Base-by-base conservation (phyloP, 2,329 filamentous ascomycete genomes). In the Tolypocladium pustulatum region DNA sequence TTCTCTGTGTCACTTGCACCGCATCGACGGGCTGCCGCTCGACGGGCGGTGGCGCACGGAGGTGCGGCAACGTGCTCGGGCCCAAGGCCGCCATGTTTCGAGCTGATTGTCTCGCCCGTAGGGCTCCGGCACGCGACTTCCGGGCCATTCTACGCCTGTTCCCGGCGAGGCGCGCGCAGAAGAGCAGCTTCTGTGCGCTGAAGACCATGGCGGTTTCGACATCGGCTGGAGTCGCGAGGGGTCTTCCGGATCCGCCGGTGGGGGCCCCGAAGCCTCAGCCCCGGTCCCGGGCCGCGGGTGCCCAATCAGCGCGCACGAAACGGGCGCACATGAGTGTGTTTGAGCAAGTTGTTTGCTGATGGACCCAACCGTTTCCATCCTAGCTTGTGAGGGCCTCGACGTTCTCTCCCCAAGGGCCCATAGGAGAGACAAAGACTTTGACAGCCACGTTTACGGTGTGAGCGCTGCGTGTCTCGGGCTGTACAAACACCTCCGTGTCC, bases 291-390 rank as follows among this genome's bases (percentile, higher is more conserved):
- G 49, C 49, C 49, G 46, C 25, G 27, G 7, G 34, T 13, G 25
- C 20, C 62, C 62, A 64, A 64, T 64, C 61, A 63, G 57, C 22
- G 25, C 7, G 38, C 36, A 27, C 25, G 46, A 51, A 38, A 30
- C 22, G 10, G 7, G 27, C 34, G 38, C 57, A 53, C 56, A 49
- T 73, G 71, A 71, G 71, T 65, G 61, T 68, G 61, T 73, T 73
- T 73, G 71, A 73, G 71, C 71, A 73, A 73, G 71, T 73, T 73
- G 46, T 52, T 52, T 51, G 22, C 22, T 10, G 22, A 27, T 7
- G 25, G 43, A 17, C 22, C 43, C 41, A 49, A 20, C 46, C 49
- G 49, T 9, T 52, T 22, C 17, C 20, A 52, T 22, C 8, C 30
- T 52, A 52, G 49, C 27, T 34, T 9, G 32, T 40, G 38, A n/a